These are phyloP conservation scores for Cadophora sp. DNA, from an alignment of 2,329 filamentous ascomycete species.

Conservation along the genomic window DNA sequence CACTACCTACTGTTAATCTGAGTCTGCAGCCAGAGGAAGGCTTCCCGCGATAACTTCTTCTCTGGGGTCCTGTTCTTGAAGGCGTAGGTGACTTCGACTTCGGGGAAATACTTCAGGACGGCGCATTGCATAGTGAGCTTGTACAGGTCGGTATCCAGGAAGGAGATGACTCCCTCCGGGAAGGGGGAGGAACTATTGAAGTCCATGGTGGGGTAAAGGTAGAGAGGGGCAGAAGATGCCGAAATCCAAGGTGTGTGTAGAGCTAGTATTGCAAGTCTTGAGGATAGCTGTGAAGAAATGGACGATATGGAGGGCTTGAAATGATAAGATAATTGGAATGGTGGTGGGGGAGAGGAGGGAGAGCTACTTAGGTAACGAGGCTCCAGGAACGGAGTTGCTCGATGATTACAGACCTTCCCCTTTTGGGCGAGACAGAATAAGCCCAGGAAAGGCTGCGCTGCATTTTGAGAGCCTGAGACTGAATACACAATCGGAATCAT, in stretches of 20 bases:
- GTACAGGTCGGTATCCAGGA: slow-evolving; percentile 81
- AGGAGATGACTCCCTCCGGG: slow-evolving; percentile 80
- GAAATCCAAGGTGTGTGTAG: neutral
- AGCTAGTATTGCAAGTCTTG: neutral
- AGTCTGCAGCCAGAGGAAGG: slow-evolving; percentile 82
- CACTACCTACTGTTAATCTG: slow-evolving; percentile 76
- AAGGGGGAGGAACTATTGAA: slow-evolving; percentile 71
- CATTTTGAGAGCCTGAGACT: no score
- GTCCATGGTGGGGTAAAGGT: slow-evolving; percentile 54
- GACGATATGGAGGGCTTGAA: neutral
- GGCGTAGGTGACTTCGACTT: slow-evolving; percentile 83
- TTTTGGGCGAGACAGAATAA: neutral
- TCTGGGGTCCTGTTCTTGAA: slow-evolving; percentile 96
- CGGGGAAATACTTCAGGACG: slow-evolving; percentile 88
- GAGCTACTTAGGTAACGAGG: no score
- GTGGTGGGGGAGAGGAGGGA: neutral
- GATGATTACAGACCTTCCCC: neutral
- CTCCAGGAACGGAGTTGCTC: neutral
- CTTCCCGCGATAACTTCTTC: slow-evolving; percentile 85
- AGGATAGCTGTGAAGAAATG: neutral
- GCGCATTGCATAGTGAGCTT: slow-evolving; percentile 99
- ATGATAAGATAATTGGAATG: neutral
- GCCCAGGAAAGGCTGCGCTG: no score
- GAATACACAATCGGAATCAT: no score
- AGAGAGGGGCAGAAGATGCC: neutral